These are phyloP conservation scores for Phytophthora brassicae DNA, from an alignment of 352 stramenopile genomes.

Conservation along the genomic window DNA sequence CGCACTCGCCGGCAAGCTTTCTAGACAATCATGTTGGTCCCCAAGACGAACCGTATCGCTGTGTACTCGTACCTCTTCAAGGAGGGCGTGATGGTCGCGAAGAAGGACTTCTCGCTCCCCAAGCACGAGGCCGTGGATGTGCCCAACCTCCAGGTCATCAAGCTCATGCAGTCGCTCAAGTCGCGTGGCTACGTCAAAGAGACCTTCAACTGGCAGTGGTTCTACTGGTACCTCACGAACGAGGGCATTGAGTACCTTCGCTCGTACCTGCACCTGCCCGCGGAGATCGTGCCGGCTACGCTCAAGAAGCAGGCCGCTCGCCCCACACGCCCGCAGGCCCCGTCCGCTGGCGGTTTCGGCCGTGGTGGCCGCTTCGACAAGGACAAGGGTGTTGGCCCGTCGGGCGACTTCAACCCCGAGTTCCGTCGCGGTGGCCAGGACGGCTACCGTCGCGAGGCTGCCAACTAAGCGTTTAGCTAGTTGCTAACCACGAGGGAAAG, in stretches of 20 bases:
- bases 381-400: slow-evolving; percentile 88
- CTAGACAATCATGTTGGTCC: slow-evolving; percentile 90
- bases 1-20: slow-evolving; percentile 91
- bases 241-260: slow-evolving; percentile 99
- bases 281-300: slow-evolving; percentile 98
- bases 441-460: slow-evolving; percentile 86
- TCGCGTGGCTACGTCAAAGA: slow-evolving; percentile 97
- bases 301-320: slow-evolving; percentile 96
- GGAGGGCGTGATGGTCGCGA: slow-evolving; percentile 90
- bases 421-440: slow-evolving; percentile 85
- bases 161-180: slow-evolving; percentile 98
- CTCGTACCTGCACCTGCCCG: slow-evolving; percentile 97
- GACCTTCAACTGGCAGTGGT: slow-evolving; percentile 99
- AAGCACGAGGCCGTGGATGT: slow-evolving; percentile 98
- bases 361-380: slow-evolving; percentile 88
- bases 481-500: slow-evolving; percentile 29
- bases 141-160: slow-evolving; percentile 98
- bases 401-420: slow-evolving; percentile 88
- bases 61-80: slow-evolving; percentile 99
- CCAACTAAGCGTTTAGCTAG: slow-evolving; percentile 83
- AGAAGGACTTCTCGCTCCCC: slow-evolving; percentile 88
- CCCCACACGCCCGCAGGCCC: slow-evolving; percentile 77
- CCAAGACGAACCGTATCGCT: slow-evolving; percentile 99
- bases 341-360: slow-evolving; percentile 74
- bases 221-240: slow-evolving; percentile 99